Conservation (phyloP, 2,329 filamentous ascomycete species). For the Thielaviopsis musarum region DNA sequence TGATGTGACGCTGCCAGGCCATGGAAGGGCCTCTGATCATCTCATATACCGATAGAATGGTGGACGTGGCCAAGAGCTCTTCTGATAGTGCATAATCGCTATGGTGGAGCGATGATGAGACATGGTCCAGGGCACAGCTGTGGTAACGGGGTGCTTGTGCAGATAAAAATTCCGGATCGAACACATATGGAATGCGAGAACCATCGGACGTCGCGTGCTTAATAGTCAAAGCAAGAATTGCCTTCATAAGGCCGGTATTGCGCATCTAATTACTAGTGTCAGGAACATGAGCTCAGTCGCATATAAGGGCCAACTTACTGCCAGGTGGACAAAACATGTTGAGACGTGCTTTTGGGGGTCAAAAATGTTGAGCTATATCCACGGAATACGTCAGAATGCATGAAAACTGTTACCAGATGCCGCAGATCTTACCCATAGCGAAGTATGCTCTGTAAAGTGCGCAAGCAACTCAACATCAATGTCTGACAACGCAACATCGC, state of each 20-base stretch:
- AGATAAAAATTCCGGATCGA: neutral
- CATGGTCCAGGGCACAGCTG: neutral
- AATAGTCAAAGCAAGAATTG: neutral
- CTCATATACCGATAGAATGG: neutral
- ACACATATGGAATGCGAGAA: neutral
- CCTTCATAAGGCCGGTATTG: neutral
- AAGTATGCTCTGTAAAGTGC: neutral
- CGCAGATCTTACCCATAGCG: neutral
- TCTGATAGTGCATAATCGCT: neutral
- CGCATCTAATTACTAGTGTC: neutral
- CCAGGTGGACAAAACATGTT: neutral
- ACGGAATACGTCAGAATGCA: neutral
- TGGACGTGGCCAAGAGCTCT: neutral
- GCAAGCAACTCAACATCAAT: neutral
- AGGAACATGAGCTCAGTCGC: neutral
- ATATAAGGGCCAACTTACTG: neutral
- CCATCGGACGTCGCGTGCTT: neutral
- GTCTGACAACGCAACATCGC: neutral
- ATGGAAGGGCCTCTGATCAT: neutral
- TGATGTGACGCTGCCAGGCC: neutral
- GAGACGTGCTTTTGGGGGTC: neutral
- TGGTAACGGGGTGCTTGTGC: neutral
- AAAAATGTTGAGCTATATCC: neutral
- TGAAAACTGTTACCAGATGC: neutral
- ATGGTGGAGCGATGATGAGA: neutral